phyloP scores from a whole-genome alignment of 2,329 filamentous ascomycete genomes.

The Neonectria ditissima region DNA sequence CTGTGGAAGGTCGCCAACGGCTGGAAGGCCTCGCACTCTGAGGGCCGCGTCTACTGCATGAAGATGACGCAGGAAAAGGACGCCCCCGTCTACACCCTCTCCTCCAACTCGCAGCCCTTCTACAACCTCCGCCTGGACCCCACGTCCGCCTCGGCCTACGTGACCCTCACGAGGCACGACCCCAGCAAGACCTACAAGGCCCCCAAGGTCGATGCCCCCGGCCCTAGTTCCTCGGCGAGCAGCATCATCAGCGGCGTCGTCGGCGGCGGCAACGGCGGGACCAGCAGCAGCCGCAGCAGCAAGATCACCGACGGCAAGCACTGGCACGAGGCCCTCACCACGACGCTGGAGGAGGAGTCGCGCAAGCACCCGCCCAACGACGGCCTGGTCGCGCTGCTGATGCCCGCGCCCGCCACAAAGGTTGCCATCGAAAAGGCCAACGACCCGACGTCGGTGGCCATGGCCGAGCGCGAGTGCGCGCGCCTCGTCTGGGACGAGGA shows the following conservation, averaged over 20 bases:
- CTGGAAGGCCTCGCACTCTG: constrained; percentile 71
- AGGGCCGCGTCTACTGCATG: constrained; percentile 71
- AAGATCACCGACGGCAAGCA: constrained; percentile 56
- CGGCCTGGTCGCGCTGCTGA: constrained; percentile 75
- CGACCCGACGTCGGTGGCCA: constrained; percentile 68
- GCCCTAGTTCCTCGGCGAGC: constrained; percentile 40
- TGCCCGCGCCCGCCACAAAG: constrained; percentile 73
- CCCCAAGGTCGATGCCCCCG: constrained; percentile 46
- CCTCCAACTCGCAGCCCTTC: constrained; percentile 71
- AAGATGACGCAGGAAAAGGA: constrained; percentile 67
- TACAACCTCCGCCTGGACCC: constrained; percentile 75
- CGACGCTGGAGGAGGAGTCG: constrained; percentile 67
- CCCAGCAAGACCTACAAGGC: constrained; percentile 68
- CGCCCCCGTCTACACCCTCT: constrained; percentile 75
- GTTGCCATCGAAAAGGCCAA: constrained; percentile 71
- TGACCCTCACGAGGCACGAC: constrained; percentile 70
- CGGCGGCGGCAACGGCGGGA: constrained; percentile 43
- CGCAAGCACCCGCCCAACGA: constrained; percentile 68
- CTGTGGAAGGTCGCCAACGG: constrained; percentile 79
- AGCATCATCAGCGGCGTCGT: constrained; percentile 50
- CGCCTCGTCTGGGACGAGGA: constrained; percentile 79
- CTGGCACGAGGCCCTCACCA: constrained; percentile 69
- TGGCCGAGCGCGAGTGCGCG: constrained; percentile 76
- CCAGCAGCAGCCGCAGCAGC: constrained; percentile 42
- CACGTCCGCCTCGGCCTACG: constrained; percentile 71